phyloP scores from a whole-genome alignment of 306 rosid species.

The Cajanus cajan region DNA sequence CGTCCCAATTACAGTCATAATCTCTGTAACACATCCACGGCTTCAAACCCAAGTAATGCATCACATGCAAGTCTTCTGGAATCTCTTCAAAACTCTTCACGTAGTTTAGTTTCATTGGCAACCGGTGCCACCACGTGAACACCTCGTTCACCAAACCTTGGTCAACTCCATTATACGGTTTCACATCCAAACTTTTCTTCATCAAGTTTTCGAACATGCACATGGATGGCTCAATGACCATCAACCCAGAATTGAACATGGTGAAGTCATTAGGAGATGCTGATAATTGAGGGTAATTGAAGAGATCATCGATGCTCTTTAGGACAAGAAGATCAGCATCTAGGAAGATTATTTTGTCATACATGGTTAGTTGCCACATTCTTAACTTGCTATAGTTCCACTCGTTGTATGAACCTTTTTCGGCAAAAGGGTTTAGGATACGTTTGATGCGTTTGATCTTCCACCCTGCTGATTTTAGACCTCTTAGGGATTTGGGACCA shows the following conservation, averaged over 20 bases:
- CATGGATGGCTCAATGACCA: constrained; percentile 73
- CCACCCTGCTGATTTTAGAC: constrained; percentile 69
- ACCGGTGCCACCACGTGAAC: constrained; percentile 86
- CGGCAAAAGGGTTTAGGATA: constrained; percentile 56
- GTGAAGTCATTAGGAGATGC: constrained; percentile 52
- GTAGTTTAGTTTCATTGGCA: constrained; percentile 49
- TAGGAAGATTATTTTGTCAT: constrained; percentile 63
- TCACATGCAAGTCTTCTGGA: constrained; percentile 25
- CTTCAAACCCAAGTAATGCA: constrained; percentile 80
- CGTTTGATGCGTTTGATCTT: constrained; percentile 49
- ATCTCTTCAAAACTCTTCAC: constrained; percentile 39
- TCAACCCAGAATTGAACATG: constrained; percentile 73
- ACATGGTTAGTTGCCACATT: constrained; percentile 61
- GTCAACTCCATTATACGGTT: constrained; percentile 76
- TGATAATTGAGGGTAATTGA: constrained; percentile 54
- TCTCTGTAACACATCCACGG: constrained; percentile 92
- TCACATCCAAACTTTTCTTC: constrained; percentile 35
- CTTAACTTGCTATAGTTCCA: constrained; percentile 92
- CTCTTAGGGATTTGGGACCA: constrained; percentile 36
- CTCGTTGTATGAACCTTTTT: constrained; percentile 54
- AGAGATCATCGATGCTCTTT: constrained; percentile 42
- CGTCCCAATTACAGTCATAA: constrained; percentile 93
- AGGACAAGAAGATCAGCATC: constrained; percentile 68
- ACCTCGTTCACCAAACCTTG: constrained; percentile 80
- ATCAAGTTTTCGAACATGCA: constrained; percentile 65